Percentiles rank a stretch among this genome's conserved stretches.
Evolutionary conservation across 2,329 filamentous ascomycete species (phyloP).

Genomic region (Tolypocladium inflatum): DNA sequence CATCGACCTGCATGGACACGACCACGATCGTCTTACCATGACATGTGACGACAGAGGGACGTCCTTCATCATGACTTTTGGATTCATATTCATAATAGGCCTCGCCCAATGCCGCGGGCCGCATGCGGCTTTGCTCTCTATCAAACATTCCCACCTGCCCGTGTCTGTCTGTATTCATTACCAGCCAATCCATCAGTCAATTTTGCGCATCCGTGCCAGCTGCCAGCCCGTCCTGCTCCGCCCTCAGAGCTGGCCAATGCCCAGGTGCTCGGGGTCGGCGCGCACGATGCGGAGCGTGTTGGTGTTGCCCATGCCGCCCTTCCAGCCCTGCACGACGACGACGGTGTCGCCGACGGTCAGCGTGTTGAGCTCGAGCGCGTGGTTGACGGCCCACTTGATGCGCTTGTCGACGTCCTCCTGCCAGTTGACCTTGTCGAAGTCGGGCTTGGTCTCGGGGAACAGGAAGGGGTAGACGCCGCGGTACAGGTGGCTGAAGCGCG

Average conservation of each 20-base stretch:
- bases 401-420: slow-evolving; percentile 97
- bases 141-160: background rate
- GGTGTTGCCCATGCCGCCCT: slow-evolving; percentile 85
- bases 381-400: slow-evolving; percentile 91
- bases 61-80: background rate
- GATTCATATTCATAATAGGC: background rate
- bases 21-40: background rate
- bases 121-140: background rate
- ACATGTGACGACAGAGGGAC: background rate
- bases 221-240: slow-evolving; percentile 1
- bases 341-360: slow-evolving; percentile 64
- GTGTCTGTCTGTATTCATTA: background rate
- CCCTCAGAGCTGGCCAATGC: slow-evolving; percentile 34
- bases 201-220: background rate
- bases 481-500: slow-evolving; percentile 89
- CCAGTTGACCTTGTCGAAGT: slow-evolving; percentile 90
- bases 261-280: slow-evolving; percentile 49
- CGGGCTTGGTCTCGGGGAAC: slow-evolving; percentile 87
- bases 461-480: slow-evolving; percentile 97
- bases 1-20: background rate
- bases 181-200: background rate
- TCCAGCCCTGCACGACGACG: slow-evolving; percentile 83
- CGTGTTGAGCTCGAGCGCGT: slow-evolving; percentile 75
- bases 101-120: background rate
- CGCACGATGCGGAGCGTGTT: slow-evolving; percentile 65